Percentiles rank a stretch among this genome's conserved stretches.
phyloP scores from a whole-genome alignment of 176 grass and related monocot species.

The Musa schizocarpa region DNA sequence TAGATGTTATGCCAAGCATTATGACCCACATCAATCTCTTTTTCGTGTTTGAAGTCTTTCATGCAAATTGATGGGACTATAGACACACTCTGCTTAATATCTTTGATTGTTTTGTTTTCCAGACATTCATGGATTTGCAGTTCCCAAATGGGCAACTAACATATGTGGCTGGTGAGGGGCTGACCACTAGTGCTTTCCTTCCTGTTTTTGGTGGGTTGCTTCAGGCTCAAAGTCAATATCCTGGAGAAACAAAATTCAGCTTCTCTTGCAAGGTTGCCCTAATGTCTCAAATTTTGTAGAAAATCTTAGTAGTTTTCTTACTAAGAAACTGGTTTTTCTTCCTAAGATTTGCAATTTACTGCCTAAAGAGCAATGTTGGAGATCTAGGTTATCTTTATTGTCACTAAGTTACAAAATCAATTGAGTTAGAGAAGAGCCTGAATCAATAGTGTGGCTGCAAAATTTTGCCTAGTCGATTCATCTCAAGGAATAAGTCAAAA shows the following conservation, averaged over 20 bases:
- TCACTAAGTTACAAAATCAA: too few relatives aligned
- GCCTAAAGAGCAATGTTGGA: background rate
- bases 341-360: background rate
- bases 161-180: conserved; percentile 87
- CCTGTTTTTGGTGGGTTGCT: conserved; percentile 77
- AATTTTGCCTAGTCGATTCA: background rate
- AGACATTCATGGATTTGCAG: conserved; percentile 96
- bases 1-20: background rate
- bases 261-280: conserved; percentile 69
- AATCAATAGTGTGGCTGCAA: background rate
- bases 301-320: background rate
- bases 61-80: background rate
- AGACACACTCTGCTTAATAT: background rate
- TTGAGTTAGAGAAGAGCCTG: too few relatives aligned
- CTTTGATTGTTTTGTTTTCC: conserved; percentile 20
- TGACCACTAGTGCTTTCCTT: conserved; percentile 65
- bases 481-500: background rate
- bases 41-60: background rate
- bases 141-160: conserved; percentile 88
- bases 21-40: background rate
- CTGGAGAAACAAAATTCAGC: conserved; percentile 80
- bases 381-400: too few relatives aligned
- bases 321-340: background rate
- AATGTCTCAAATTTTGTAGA: too few relatives aligned
- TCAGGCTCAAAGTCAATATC: conserved; percentile 71